Conservation (phyloP, 2,329 filamentous ascomycete genomes). For the Xylariaceae sp. region DNA sequence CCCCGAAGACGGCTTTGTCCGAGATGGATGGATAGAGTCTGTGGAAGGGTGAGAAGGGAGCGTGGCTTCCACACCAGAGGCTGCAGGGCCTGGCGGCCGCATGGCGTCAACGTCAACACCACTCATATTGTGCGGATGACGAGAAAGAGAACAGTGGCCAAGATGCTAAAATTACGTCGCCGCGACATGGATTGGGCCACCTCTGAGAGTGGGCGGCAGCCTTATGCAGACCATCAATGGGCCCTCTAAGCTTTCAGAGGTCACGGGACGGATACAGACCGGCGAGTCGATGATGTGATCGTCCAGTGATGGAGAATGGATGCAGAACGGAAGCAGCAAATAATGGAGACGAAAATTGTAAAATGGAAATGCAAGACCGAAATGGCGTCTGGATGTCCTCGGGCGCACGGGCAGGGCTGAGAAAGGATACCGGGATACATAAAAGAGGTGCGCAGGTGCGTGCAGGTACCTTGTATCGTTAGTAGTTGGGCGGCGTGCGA, state of each 20-base stretch:
- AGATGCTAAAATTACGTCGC: conserved; percentile 29
- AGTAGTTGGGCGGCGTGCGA: background rate
- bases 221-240: conserved; percentile 20
- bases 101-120: conserved; percentile 24
- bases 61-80: conserved; percentile 8
- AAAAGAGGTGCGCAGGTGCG: background rate
- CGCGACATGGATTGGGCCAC: conserved; percentile 31
- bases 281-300: background rate
- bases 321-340: background rate
- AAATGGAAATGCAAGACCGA: background rate
- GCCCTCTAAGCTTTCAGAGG: background rate
- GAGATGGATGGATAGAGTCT: conserved; percentile 19
- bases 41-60: conserved; percentile 10
- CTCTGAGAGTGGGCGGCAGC: conserved; percentile 26
- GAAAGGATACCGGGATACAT: background rate
- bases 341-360: background rate
- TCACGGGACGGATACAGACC: background rate
- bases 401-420: background rate
- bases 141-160: conserved; percentile 10
- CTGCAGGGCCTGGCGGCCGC: conserved; percentile 23
- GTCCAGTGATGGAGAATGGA: background rate
- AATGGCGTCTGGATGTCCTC: background rate
- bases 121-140: conserved; percentile 21
- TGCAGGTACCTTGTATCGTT: background rate
- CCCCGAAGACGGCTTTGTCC: conserved; percentile 26